Base-by-base conservation (phyloP, 2,329 filamentous ascomycete genomes). In the Beauveria varroae region DNA sequence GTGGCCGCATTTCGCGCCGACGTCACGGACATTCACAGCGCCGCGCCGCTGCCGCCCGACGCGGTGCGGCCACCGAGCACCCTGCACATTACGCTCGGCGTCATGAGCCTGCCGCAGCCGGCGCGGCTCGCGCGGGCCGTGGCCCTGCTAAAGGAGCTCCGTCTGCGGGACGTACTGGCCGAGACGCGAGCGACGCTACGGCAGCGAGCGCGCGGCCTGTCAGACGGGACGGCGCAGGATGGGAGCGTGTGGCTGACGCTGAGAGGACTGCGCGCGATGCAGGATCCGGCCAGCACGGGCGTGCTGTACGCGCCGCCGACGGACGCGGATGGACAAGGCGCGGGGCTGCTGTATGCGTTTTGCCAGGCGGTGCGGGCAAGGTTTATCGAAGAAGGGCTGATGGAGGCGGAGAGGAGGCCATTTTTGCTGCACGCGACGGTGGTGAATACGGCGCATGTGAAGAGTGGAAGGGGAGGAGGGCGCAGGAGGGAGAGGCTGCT, bases 401-500 rank as follows among this genome's bases (percentile, higher is more conserved):
- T 92, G 68, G 50, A 60, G 58, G 70, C 78, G 0, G 74, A 78
- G 1, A 86, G 90, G 28, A 74, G 90, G 60, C 82, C 85, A 7
- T 72, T 97, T 64, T 81, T 90, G 22, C 74, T 97, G 57, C 93
- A 97, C 70, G 91, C 90, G 20, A 97, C 93, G 0, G 76, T 97
- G 4, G 75, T 95, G 56, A 96, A 97, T 72, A 96, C 92, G 0
- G 84, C 92, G 16, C 96, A 96, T 70, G 85, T 86, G 49, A 83
- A 80, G 69, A 73, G 68, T 66, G 67, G 61, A 65, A 65, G 40
- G 66, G 69, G 69, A 44, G 68, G 67, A 14, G 73, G 77, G 62
- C n/a, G 30, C 28, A n/a, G 28, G 12, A 69, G 68, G 14, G 74
- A 78, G 63, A 76, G 69, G 66, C 60, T 81, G 65, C 78, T 75